phyloP scores from a whole-genome alignment of 1,284 basidiomycete genomes.

The Volvariella volvacea region DNA sequence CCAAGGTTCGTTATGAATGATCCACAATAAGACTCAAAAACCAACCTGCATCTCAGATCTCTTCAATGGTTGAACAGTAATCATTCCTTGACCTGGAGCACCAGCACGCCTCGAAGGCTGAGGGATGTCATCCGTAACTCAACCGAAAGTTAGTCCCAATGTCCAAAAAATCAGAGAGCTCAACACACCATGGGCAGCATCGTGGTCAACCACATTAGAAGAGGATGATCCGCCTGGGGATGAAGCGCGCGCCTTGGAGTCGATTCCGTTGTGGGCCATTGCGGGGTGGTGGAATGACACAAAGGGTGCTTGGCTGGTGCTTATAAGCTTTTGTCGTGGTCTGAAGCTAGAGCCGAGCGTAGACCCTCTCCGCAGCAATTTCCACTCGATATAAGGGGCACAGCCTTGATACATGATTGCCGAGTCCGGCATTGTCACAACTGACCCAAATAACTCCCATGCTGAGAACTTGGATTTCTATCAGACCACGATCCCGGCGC shows the following conservation, averaged over 20 bases:
- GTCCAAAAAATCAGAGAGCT: constrained; percentile 6
- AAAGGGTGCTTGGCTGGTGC: no score
- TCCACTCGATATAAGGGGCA: no score
- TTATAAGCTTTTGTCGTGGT: no score
- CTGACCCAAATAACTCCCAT: no score
- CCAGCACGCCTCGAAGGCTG: constrained; percentile 22
- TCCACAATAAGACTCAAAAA: constrained; percentile 7
- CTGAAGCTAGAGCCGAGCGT: no score
- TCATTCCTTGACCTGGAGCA: constrained; percentile 29
- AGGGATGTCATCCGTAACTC: constrained; percentile 51
- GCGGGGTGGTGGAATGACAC: constrained; percentile 5
- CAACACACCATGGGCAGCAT: constrained; percentile 57
- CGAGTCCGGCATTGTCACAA: no score
- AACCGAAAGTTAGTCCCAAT: constrained; percentile 9
- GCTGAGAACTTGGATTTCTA: no score
- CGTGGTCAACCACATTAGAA: constrained; percentile 70
- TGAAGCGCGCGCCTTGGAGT: constrained; percentile 43
- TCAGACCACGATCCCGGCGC: no score
- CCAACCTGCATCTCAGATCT: constrained; percentile 79
- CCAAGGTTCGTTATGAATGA: not conserved
- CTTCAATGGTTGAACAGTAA: constrained; percentile 77
- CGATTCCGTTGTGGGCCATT: constrained; percentile 34
- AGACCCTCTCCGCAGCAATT: no score
- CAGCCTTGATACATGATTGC: no score
- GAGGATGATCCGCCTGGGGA: constrained; percentile 31